These are phyloP conservation scores for Durotheca rogersii DNA, from an alignment of 495 filamentous ascomycete species.

Conservation along the genomic window DNA sequence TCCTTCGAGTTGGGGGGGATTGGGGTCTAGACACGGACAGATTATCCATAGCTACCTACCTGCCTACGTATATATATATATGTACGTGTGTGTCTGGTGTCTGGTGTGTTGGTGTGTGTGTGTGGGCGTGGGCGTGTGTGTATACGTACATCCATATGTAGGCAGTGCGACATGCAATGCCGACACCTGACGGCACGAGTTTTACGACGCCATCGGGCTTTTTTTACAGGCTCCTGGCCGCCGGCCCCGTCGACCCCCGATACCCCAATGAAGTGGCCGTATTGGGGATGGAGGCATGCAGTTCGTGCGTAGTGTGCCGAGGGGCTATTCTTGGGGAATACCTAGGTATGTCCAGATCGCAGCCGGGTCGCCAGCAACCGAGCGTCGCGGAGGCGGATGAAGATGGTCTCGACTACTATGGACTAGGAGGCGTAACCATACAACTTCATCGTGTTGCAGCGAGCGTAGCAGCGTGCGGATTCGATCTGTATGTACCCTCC, in stretches of 20 bases:
- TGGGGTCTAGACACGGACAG: too few species aligned
- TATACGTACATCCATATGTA: background rate
- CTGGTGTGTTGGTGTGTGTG: too few species aligned
- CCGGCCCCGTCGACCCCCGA: background rate
- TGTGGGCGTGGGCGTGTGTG: too few species aligned
- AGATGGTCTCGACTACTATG: constrained; percentile 19
- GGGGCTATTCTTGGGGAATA: constrained; percentile 6
- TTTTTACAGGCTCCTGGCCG: background rate
- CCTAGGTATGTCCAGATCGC: constrained; percentile 1
- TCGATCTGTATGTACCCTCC: constrained; percentile 9
- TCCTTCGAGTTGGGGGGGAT: too few species aligned
- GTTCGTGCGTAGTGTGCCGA: constrained; percentile 1
- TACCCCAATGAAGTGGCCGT: constrained; percentile 1
- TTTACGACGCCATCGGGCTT: background rate
- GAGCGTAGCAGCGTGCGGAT: constrained; percentile 14
- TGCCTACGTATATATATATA: background rate
- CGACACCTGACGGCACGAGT: background rate
- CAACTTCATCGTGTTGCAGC: constrained; percentile 9
- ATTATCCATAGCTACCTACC: too few species aligned
- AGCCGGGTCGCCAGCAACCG: constrained; percentile 20
- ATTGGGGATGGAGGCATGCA: background rate
- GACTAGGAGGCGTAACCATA: background rate
- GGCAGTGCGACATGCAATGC: background rate
- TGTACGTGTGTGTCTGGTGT: too few species aligned
- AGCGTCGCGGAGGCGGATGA: constrained; percentile 26